A percentile compares a stretch with the other conserved stretches of the same genome.
phyloP scores from a whole-genome alignment of 2,329 filamentous ascomycete genomes.

The Fusarium sublunatum region DNA sequence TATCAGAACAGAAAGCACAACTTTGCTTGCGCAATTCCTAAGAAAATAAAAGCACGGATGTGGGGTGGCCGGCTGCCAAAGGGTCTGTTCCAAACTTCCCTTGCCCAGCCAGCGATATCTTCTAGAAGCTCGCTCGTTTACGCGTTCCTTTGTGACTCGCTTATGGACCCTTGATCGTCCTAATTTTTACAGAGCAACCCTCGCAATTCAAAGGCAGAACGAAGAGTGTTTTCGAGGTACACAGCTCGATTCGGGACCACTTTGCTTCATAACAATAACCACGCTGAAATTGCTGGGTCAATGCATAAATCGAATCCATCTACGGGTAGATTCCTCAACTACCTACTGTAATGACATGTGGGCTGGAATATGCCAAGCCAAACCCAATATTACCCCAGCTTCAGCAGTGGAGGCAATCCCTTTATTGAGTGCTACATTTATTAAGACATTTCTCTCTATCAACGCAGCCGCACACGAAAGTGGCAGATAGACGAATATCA shows the following conservation, averaged over 20 bases:
- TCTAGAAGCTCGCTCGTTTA: conserved; percentile 36
- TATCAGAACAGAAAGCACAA: conserved; percentile 15
- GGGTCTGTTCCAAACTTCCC: conserved; percentile 11
- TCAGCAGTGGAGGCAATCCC: background rate
- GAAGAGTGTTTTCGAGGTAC: background rate
- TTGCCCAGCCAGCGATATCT: conserved; percentile 9
- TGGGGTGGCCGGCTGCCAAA: conserved; percentile 19
- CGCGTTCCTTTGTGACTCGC: conserved; percentile 6
- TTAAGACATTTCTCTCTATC: background rate
- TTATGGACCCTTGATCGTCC: conserved; percentile 1
- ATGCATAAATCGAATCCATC: background rate
- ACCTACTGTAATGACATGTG: background rate
- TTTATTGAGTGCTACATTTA: background rate
- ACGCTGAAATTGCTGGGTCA: conserved; percentile 1
- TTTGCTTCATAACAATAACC: conserved; percentile 6
- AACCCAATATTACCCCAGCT: conserved; percentile 1
- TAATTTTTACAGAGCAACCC: conserved; percentile 1
- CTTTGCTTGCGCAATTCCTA: conserved; percentile 2
- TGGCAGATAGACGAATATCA: background rate
- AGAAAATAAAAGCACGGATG: conserved; percentile 19
- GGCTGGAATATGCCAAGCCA: conserved; percentile 1
- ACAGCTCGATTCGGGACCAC: background rate
- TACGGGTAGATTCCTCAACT: no score
- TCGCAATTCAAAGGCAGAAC: conserved; percentile 1
- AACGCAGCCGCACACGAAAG: background rate